phyloP scores from a whole-genome alignment of 2,329 filamentous ascomycete species.

The Aspergillaceae sp. region DNA sequence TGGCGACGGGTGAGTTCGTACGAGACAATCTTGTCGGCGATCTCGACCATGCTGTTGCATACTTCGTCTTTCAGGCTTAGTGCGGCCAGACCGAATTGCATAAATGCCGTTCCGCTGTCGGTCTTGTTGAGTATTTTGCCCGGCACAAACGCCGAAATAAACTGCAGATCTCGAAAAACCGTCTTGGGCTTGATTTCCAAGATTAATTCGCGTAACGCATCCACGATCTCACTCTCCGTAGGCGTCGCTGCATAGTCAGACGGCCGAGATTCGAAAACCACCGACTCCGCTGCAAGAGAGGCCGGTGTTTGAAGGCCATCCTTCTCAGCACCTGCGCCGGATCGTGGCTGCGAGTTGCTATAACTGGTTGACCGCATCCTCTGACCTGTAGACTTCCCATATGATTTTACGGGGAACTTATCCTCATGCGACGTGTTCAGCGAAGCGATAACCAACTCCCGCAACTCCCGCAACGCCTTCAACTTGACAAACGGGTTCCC shows the following conservation, averaged over 20 bases:
- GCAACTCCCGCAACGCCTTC: constrained; percentile 70
- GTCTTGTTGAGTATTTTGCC: constrained; percentile 50
- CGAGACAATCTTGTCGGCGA: constrained; percentile 60
- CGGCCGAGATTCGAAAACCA: constrained; percentile 23
- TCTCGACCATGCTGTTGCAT: constrained; percentile 72
- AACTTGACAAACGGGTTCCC: constrained; percentile 83
- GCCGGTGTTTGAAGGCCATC: constrained; percentile 14
- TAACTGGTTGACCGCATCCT: constrained; percentile 14
- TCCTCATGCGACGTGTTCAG: constrained; percentile 49
- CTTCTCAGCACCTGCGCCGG: constrained; percentile 7
- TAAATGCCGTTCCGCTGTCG: constrained; percentile 67
- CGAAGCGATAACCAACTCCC: constrained; percentile 71
- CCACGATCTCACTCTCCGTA: constrained; percentile 54
- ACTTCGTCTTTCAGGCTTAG: constrained; percentile 82
- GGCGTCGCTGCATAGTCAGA: constrained; percentile 45
- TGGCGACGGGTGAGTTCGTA: constrained; percentile 39
- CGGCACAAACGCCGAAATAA: constrained; percentile 54
- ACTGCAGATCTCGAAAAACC: constrained; percentile 72
- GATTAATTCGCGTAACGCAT: constrained; percentile 60
- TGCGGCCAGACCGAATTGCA: constrained; percentile 80
- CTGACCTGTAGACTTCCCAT: constrained; percentile 1
- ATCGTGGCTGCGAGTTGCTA: constrained; percentile 24
- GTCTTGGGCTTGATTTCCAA: constrained; percentile 66
- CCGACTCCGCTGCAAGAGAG: constrained; percentile 20
- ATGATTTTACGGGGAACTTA: constrained; percentile 4